Percentiles rank a stretch among this genome's conserved stretches.
Evolutionary conservation across 768 basidiomycete species (phyloP).

Genomic region (Suillus decipiens): DNA sequence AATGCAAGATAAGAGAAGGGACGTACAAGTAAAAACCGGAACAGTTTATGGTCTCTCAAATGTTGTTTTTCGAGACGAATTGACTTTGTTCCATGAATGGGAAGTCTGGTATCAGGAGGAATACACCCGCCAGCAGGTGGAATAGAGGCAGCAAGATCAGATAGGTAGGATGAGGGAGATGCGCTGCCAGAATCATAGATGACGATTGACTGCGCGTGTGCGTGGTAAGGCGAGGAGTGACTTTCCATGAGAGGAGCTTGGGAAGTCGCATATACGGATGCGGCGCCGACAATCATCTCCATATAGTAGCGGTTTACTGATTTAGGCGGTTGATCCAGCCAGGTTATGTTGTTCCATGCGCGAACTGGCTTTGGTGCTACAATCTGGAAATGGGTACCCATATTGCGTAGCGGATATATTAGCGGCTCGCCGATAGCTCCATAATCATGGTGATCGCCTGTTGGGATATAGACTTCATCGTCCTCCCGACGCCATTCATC

Average conservation of each 20-base stretch:
- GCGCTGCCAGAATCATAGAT: neutral
- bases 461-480: neutral
- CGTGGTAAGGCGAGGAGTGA: neutral
- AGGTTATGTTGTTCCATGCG: constrained; percentile 1
- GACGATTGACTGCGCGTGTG: neutral
- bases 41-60: neutral
- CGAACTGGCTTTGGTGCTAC: neutral
- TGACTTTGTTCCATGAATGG: neutral
- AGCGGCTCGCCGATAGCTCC: neutral
- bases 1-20: neutral
- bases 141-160: neutral
- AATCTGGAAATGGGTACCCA: constrained; percentile 1
- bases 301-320: neutral
- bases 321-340: neutral
- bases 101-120: neutral
- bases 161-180: neutral
- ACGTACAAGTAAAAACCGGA: neutral
- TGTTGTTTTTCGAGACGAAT: too few relatives aligned
- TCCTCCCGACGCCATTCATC: neutral
- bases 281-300: neutral
- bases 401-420: neutral
- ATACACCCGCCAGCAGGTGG: neutral
- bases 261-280: neutral
- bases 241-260: neutral
- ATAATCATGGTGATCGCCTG: neutral